Conservation (phyloP, 1,139 yeast species). For the Protomyces macrosporus region DNA sequence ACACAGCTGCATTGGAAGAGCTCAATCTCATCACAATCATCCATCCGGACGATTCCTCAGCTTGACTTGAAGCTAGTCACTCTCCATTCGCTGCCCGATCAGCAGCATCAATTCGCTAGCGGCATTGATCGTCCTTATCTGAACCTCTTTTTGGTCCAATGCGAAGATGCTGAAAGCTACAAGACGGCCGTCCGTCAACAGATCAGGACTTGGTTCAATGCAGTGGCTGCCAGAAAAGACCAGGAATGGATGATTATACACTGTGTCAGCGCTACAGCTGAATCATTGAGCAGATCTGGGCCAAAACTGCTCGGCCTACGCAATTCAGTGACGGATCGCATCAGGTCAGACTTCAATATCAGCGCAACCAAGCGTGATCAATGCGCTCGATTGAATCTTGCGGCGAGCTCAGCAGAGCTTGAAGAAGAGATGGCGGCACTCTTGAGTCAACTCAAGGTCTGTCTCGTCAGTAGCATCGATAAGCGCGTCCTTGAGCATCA, state of each 20-base stretch:
- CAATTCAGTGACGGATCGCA: constrained; percentile 58
- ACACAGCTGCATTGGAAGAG: constrained; percentile 1
- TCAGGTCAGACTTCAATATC: constrained; percentile 58
- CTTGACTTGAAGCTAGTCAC: neutral
- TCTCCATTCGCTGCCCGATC: neutral
- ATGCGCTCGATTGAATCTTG: constrained; percentile 39
- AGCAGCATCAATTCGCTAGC: constrained; percentile 30
- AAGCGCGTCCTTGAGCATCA: constrained; percentile 45
- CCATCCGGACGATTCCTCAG: neutral
- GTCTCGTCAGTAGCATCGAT: constrained; percentile 55
- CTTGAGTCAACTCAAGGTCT: constrained; percentile 46
- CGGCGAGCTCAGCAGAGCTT: constrained; percentile 41
- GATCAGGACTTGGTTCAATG: constrained; percentile 70
- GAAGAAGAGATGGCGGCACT: constrained; percentile 37
- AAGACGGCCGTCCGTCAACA: constrained; percentile 74
- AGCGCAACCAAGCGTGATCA: constrained; percentile 37
- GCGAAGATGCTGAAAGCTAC: constrained; percentile 66
- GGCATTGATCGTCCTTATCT: constrained; percentile 51
- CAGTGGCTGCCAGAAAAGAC: constrained; percentile 45
- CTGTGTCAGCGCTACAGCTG: constrained; percentile 27
- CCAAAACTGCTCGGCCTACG: constrained; percentile 43
- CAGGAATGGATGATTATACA: constrained; percentile 64
- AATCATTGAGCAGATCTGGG: constrained; percentile 14
- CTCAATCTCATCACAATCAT: neutral
- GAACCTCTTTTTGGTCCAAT: constrained; percentile 62